Conservation (phyloP, 441 rosid genomes). For the Eruca vesicaria region DNA sequence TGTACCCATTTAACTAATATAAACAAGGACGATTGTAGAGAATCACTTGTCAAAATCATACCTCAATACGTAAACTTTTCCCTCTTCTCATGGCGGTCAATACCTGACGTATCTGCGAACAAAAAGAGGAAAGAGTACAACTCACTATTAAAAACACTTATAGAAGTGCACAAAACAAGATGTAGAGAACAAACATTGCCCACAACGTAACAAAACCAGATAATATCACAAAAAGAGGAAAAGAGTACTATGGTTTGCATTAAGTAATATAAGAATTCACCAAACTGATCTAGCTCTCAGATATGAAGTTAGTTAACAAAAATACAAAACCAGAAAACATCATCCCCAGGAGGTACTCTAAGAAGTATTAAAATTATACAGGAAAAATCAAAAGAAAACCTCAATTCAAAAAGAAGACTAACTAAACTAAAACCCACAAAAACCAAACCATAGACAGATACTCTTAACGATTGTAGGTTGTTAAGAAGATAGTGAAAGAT, state of each 20-base stretch:
- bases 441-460: not conserved
- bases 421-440: not conserved
- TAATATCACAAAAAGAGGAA: too few species aligned
- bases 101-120: conserved; percentile 77
- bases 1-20: conserved; percentile 9
- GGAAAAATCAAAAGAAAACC: too few species aligned
- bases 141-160: not conserved
- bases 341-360: too few species aligned
- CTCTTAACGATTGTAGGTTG: not conserved
- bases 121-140: conserved; percentile 23
- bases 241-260: not conserved
- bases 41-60: conserved; percentile 38
- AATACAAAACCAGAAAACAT: too few species aligned
- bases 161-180: not conserved
- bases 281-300: conserved; percentile 9
- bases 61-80: conserved; percentile 74
- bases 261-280: conserved; percentile 16
- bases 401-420: too few species aligned
- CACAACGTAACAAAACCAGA: conserved; percentile 1
- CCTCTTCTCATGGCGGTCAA: conserved; percentile 80
- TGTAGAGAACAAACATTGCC: not conserved
- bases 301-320: not conserved
- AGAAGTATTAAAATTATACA: not conserved
- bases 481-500: not conserved
- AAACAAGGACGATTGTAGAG: conserved; percentile 1